Base-by-base conservation (phyloP, 1,284 basidiomycete species). In the Termitomyces sp. region DNA sequence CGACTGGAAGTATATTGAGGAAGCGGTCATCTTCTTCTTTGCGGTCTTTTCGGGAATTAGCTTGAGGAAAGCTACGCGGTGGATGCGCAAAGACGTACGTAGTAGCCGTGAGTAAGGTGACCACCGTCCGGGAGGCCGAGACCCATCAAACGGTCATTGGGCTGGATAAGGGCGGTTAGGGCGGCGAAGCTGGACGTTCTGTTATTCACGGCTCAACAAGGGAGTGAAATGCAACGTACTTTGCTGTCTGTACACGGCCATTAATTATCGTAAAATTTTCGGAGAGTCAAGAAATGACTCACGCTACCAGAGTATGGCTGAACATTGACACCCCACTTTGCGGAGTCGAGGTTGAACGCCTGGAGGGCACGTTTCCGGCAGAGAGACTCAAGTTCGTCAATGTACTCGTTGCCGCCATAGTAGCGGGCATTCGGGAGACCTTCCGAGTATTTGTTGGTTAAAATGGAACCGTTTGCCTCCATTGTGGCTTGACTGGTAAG, bases 1-100 rank as follows among this genome's bases (percentile, higher is more conserved):
- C 45, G 96, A 98, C 74, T 99, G 95, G 90, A 99, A 99, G 83
- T 99, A 99, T 78, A 99, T 98, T 17, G 96, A 98, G 40, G 96
- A 99, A 26, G 97, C 94, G 52, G 96, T 98, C 86, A 99, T 99
- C 79, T 99, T 99, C 83, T 98, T 97, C 79, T 98, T 98, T 61
- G 94, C 94, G 60, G 95, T 98, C 89, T 90, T 65, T 54, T 79
- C 53, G 59, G 50, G 53, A 9, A 30, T 34, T 30, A 30, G 13
- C 6, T 8, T 73, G 75, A 70, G 59, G 6, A 72, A 76, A 56
- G 53, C 39, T 77, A 17, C 38, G 5, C 13, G 39, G 56, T 34
- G 41, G 41, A 54, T 46, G 46, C 39, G 10, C 5, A 33, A 50
- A 34, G 19, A 74, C 83, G 60, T 65, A 90, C 88, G 76, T 98